phyloP scores from a whole-genome alignment of 2,329 filamentous ascomycete genomes.

The Triangularia verruculosa region DNA sequence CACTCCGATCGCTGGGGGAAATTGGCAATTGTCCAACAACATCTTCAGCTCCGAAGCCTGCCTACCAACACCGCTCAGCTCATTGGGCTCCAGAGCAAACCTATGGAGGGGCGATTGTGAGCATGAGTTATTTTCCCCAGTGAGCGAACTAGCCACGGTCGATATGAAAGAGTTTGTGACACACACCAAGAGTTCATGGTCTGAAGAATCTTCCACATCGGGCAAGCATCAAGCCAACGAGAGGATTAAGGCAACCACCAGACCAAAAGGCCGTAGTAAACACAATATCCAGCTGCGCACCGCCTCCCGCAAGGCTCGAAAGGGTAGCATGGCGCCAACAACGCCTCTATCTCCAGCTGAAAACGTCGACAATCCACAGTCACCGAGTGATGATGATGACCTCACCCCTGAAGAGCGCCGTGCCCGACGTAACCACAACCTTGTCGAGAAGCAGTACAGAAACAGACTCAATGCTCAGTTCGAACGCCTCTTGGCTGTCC shows the following conservation, averaged over 20 bases:
- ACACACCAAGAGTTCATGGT: constrained; percentile 2
- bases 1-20: neutral
- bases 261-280: constrained; percentile 7
- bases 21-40: constrained; percentile 7
- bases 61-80: neutral
- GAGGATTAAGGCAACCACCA: neutral
- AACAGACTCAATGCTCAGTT: constrained; percentile 36
- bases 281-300: constrained; percentile 23
- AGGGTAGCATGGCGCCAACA: neutral
- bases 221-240: neutral
- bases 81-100: neutral
- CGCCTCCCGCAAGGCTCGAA: constrained; percentile 23
- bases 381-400: constrained; percentile 17
- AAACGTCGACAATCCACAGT: neutral
- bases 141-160: neutral
- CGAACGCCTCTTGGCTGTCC: constrained; percentile 31
- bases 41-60: neutral
- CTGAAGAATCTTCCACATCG: neutral
- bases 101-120: constrained; percentile 14
- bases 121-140: constrained; percentile 8
- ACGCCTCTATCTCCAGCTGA: neutral
- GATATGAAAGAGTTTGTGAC: constrained; percentile 1
- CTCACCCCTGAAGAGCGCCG: constrained; percentile 32
- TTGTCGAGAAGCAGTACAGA: constrained; percentile 37
- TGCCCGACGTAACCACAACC: constrained; percentile 34